Conservation (phyloP, 1,284 basidiomycete species). For the Cerioporus squamosus region DNA sequence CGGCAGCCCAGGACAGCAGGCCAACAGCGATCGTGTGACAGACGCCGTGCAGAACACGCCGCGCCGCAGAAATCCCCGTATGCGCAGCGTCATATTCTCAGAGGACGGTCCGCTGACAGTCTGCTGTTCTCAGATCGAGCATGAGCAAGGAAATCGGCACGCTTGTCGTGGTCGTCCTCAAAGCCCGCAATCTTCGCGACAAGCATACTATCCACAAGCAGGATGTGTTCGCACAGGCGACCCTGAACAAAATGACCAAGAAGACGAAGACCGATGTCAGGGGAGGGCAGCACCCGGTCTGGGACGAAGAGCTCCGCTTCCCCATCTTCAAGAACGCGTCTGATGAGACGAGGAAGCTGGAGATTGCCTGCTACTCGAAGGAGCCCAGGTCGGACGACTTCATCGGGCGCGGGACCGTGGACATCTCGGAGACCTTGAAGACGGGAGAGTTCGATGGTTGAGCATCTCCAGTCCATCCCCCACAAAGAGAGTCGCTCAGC, state of each 20-base stretch:
- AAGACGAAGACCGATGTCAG: conserved; percentile 66
- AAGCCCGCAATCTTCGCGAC: conserved; percentile 72
- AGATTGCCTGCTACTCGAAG: conserved; percentile 68
- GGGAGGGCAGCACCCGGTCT: conserved; percentile 79
- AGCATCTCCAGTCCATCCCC: conserved; percentile 23
- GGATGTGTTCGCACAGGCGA: conserved; percentile 65
- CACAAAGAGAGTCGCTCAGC: background rate
- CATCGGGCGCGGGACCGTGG: conserved; percentile 63
- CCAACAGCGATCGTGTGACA: too few species aligned
- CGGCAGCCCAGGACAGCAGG: too few species aligned
- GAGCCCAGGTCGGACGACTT: conserved; percentile 63
- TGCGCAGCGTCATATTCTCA: too few species aligned
- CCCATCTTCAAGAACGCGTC: conserved; percentile 51
- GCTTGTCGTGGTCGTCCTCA: conserved; percentile 73
- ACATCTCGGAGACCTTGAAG: conserved; percentile 68
- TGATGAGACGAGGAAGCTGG: conserved; percentile 57
- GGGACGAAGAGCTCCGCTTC: conserved; percentile 76
- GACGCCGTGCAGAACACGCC: too few species aligned
- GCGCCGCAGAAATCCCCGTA: too few species aligned
- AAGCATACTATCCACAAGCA: conserved; percentile 80
- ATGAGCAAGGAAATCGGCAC: conserved; percentile 57
- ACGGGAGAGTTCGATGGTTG: conserved; percentile 81
- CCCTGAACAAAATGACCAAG: conserved; percentile 49
- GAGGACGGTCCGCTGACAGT: too few species aligned
- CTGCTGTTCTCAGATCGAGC: background rate